Evolutionary conservation across 2,329 filamentous ascomycete species (phyloP), one percentile per base, ranked within the genome.

Genomic region (Teratosphaeria viscida): DNA sequence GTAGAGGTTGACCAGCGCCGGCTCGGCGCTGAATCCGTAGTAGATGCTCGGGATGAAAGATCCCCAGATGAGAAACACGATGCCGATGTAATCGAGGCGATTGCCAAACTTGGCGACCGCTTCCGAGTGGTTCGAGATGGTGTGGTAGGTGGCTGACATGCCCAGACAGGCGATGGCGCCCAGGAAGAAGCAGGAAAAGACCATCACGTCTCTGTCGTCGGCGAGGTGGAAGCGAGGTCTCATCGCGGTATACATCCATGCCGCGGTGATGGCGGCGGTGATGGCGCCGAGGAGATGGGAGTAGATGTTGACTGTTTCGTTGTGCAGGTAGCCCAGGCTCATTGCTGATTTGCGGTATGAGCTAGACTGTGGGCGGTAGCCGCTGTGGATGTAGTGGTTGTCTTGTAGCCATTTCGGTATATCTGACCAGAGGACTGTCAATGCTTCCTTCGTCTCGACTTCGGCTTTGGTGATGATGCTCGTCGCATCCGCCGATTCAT

Each of bases 71-170:
- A 99, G 77, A 55, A 86, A 84, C 34, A 97, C 89, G 66, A 99
- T 99, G 6, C 94, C 94, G 5, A 92, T 84, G 72, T 99, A 97
- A 72, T 99, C 94, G 59, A 97, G 77, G 73, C 95, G 90, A 72
- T 97, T 97, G 11, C 92, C 92, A 78, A 90, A 89, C 62, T 83
- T 86, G 2, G 88, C 85, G 14, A 96, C 89, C 1, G 76, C 75
- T 43, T 85, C 83, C 19, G 89, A 94, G 73, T 99, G 94, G 65
- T 96, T 96, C 26, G 81, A 85, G 55, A 96, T 82, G 1, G 89
- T 82, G 72, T 99, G 94, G 71, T 86, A 99, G 2, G 87, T 88
- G 5, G 90, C 77, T 59, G 73, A 77, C 74, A 79, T 77, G 5
- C 76, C 76, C 35, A 81, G 62, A 62, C 78, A 81, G 4, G 69